Conservation (phyloP, 83 land plant species). For the Diphasiastrum complanatum region DNA sequence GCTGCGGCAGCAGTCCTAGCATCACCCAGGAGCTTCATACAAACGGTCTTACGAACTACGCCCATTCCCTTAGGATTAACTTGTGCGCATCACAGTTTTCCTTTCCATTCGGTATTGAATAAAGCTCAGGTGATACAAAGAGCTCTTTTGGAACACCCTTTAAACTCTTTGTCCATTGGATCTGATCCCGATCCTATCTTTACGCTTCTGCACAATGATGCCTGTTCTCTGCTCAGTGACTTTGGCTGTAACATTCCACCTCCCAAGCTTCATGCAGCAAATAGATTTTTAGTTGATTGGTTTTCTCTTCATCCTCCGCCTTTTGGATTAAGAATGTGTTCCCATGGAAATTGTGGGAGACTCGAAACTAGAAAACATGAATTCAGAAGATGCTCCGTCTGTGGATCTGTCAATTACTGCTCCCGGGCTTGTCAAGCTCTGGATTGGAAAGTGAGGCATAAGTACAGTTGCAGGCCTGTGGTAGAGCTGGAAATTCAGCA, state of each 20-base stretch:
- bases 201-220: slow-evolving; percentile 19
- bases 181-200: slow-evolving; percentile 17
- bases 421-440: slow-evolving; percentile 73
- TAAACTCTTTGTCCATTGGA: too few relatives aligned
- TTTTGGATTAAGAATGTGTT: slow-evolving; percentile 18
- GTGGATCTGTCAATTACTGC: slow-evolving; percentile 66
- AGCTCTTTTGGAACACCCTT: too few relatives aligned
- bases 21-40: neutral
- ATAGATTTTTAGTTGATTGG: slow-evolving; percentile 28
- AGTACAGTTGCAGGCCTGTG: slow-evolving; percentile 45
- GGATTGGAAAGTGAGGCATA: slow-evolving; percentile 70
- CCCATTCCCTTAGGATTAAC: too few relatives aligned
- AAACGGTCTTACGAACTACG: too few relatives aligned
- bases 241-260: slow-evolving; percentile 30
- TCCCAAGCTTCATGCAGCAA: slow-evolving; percentile 26
- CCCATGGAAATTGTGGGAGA: slow-evolving; percentile 62
- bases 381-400: slow-evolving; percentile 71
- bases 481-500: slow-evolving; percentile 37
- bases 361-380: slow-evolving; percentile 62
- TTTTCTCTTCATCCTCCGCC: slow-evolving; percentile 9
- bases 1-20: slow-evolving; percentile 18
- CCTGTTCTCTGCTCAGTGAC: slow-evolving; percentile 31
- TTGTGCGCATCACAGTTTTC: too few relatives aligned
- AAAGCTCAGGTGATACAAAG: too few relatives aligned
- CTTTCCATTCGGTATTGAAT: too few relatives aligned